Evolutionary conservation across 2,329 filamentous ascomycete species (phyloP).

Genomic region (Colletotrichum brevisporum): DNA sequence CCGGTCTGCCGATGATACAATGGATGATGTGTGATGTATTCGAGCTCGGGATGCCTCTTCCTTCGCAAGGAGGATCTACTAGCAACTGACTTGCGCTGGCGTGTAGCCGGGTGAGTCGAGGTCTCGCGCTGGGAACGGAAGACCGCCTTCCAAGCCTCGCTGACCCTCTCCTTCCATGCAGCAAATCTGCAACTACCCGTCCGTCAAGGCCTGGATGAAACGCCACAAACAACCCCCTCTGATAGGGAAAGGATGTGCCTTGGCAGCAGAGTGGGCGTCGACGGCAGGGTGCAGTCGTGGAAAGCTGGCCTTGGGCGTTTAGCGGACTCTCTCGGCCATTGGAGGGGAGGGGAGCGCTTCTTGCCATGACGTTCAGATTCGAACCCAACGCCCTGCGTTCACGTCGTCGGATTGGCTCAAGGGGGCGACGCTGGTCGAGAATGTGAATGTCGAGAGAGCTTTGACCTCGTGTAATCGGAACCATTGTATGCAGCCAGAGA

Average conservation of each 20-base stretch:
- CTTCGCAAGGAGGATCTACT: conserved; percentile 30
- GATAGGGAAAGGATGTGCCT: conserved; percentile 56
- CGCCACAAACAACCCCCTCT: conserved; percentile 62
- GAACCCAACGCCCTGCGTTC: conserved; percentile 42
- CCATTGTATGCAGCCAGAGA: conserved; percentile 35
- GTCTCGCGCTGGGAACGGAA: conserved; percentile 27
- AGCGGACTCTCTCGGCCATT: conserved; percentile 50
- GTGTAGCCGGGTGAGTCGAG: conserved; percentile 33
- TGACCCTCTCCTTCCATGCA: conserved; percentile 57
- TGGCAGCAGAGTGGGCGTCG: conserved; percentile 50
- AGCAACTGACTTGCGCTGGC: conserved; percentile 32
- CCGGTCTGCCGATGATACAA: conserved; percentile 16
- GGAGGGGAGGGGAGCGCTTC: conserved; percentile 44
- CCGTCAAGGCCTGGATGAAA: conserved; percentile 61
- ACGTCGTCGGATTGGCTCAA: conserved; percentile 39
- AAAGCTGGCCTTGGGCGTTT: conserved; percentile 52
- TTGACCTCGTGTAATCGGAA: conserved; percentile 28
- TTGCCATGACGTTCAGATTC: conserved; percentile 44
- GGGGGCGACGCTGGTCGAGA: conserved; percentile 3
- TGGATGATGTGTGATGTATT: conserved; percentile 12
- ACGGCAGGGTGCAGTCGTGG: conserved; percentile 57
- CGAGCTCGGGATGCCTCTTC: conserved; percentile 13
- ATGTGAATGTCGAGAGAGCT: conserved; percentile 15
- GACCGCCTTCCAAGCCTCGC: conserved; percentile 43
- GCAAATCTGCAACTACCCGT: conserved; percentile 64